Evolutionary conservation across 2,329 filamentous ascomycete genomes (phyloP).

Genomic region (Aschersonia sp.): DNA sequence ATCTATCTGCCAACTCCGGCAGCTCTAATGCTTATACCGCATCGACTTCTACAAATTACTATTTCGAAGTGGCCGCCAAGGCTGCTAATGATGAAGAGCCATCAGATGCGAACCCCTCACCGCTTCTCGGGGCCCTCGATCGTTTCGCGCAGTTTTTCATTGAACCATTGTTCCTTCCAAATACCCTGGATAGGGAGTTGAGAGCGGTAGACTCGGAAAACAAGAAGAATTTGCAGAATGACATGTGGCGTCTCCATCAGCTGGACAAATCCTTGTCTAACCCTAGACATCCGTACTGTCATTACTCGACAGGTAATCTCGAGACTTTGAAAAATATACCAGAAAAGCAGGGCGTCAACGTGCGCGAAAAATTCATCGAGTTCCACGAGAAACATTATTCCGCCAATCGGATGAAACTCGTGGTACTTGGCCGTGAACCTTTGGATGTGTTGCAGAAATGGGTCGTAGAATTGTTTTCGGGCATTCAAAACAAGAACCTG

Average conservation of each 20-base stretch:
- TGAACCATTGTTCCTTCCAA: constrained; percentile 70
- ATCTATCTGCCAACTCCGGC: constrained; percentile 78
- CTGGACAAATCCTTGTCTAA: constrained; percentile 81
- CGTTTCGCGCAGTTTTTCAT: constrained; percentile 93
- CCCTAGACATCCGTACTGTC: constrained; percentile 72
- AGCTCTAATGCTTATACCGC: constrained; percentile 93
- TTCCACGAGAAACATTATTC: constrained; percentile 87
- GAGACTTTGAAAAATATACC: constrained; percentile 75
- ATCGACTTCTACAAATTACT: constrained; percentile 90
- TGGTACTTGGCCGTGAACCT: constrained; percentile 67
- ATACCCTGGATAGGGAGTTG: constrained; percentile 74
- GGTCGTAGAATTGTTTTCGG: constrained; percentile 72
- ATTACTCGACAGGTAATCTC: constrained; percentile 84
- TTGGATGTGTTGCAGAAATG: constrained; percentile 72
- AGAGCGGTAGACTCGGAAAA: constrained; percentile 89
- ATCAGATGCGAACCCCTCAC: constrained; percentile 40
- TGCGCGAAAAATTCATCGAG: constrained; percentile 81
- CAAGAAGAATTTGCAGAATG: constrained; percentile 92
- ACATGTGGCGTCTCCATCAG: constrained; percentile 77
- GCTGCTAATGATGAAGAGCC: constrained; percentile 45
- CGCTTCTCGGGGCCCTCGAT: constrained; percentile 68
- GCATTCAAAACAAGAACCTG: constrained; percentile 69
- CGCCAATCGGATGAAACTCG: constrained; percentile 85
- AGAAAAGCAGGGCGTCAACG: constrained; percentile 64
- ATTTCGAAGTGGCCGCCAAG: constrained; percentile 84